Evolutionary conservation across 768 basidiomycete species (phyloP).

Genomic region (Auriscalpium vulgare): DNA sequence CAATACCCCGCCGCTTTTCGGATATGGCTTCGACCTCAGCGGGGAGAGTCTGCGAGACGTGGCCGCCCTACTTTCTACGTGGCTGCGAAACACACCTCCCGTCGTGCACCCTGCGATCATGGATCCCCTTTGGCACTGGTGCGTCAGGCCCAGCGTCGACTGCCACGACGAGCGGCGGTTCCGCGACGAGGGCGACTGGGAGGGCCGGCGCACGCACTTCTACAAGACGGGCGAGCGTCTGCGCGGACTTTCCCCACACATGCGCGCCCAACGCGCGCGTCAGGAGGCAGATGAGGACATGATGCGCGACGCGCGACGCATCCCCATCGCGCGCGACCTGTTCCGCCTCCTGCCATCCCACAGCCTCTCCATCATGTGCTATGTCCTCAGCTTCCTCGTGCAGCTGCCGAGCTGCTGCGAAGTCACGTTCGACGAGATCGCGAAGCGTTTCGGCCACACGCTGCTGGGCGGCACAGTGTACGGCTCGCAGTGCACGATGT

Average conservation of each 20-base stretch:
- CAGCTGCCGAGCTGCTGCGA: slow-evolving; percentile 43
- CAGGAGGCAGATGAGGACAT: neutral
- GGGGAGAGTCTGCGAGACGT: slow-evolving; percentile 31
- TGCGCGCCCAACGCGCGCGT: neutral
- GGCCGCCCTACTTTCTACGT: slow-evolving; percentile 38
- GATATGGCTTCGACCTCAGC: slow-evolving; percentile 17
- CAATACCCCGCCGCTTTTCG: slow-evolving; percentile 23
- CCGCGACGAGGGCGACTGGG: slow-evolving; percentile 25
- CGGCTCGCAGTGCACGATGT: slow-evolving; percentile 10
- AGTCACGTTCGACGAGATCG: slow-evolving; percentile 35
- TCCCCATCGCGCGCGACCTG: slow-evolving; percentile 35
- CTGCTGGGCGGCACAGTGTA: slow-evolving; percentile 28
- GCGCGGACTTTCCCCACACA: too few relatives aligned
- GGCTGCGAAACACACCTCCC: slow-evolving; percentile 37
- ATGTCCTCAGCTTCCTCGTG: slow-evolving; percentile 41
- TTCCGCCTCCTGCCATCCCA: slow-evolving; percentile 40
- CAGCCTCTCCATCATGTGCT: slow-evolving; percentile 33
- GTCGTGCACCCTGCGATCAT: slow-evolving; percentile 36
- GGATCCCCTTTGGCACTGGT: slow-evolving; percentile 35
- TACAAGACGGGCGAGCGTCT: slow-evolving; percentile 16
- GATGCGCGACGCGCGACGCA: slow-evolving; percentile 21
- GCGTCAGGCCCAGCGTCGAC: slow-evolving; percentile 34
- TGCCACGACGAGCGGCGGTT: slow-evolving; percentile 24
- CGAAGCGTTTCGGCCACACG: slow-evolving; percentile 36
- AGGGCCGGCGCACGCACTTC: slow-evolving; percentile 22